Evolutionary conservation across 129 eudicot species (phyloP).

Genomic region (Centaurea solstitialis): DNA sequence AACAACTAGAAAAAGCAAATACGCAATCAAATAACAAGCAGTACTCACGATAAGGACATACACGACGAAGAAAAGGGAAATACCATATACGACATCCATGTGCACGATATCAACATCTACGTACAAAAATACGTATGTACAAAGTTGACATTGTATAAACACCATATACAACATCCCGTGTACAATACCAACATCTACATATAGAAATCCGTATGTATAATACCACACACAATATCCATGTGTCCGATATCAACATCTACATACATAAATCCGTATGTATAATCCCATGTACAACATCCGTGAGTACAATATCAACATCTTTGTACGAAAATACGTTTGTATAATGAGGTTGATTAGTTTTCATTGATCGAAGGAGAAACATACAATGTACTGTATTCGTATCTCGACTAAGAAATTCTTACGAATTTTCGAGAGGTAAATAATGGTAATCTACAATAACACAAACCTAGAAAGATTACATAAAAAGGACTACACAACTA

Average conservation of each 20-base stretch:
- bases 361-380: slow-evolving; percentile 12
- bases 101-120: background rate
- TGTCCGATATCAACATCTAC: background rate
- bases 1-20: background rate
- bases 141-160: no score
- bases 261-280: background rate
- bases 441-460: slow-evolving; percentile 34
- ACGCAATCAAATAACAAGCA: background rate
- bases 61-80: background rate
- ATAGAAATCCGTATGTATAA: background rate
- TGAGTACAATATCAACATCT: background rate
- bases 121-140: background rate
- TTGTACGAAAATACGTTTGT: background rate
- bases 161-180: no score
- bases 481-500: slow-evolving; percentile 26
- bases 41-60: background rate
- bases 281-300: background rate
- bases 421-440: slow-evolving; percentile 16
- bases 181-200: background rate
- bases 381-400: slow-evolving; percentile 16
- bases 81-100: background rate
- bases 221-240: background rate
- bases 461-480: slow-evolving; percentile 35
- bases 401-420: slow-evolving; percentile 20
- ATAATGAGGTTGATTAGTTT: background rate